Percentiles rank a stretch among this genome's conserved stretches.
Conservation (phyloP, 1,139 yeast species). For the Taiozyma sp. region DNA sequence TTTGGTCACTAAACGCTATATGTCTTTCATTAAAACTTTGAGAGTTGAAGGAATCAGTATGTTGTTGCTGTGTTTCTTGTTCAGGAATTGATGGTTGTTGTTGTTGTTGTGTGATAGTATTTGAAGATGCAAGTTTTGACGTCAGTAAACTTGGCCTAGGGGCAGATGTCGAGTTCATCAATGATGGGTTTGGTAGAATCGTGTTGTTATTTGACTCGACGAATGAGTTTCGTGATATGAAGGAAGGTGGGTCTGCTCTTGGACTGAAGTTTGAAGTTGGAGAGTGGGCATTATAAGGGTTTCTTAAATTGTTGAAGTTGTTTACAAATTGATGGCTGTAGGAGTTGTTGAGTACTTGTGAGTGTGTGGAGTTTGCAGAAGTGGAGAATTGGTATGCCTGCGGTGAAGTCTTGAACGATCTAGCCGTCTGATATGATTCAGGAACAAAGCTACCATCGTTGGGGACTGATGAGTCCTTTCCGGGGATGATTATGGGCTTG, state of each 20-base stretch:
- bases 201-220: not conserved
- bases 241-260: constrained; percentile 12
- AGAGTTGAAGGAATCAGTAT: constrained; percentile 4
- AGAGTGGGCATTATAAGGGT: constrained; percentile 14
- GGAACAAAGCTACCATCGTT: constrained; percentile 10
- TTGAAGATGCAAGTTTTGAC: constrained; percentile 23
- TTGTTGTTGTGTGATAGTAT: constrained; percentile 1
- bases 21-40: not conserved
- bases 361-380: constrained; percentile 20
- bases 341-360: constrained; percentile 13
- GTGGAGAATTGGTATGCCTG: constrained; percentile 17
- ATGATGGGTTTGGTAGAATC: constrained; percentile 2
- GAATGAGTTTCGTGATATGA: constrained; percentile 7
- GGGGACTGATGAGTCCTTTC: constrained; percentile 15
- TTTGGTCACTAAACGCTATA: not conserved
- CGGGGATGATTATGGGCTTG: constrained; percentile 24
- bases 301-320: constrained; percentile 16
- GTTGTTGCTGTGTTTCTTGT: not conserved
- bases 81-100: constrained; percentile 1
- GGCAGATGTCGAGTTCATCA: constrained; percentile 5
- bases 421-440: constrained; percentile 23
- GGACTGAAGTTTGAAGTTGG: constrained; percentile 21
- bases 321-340: constrained; percentile 16
- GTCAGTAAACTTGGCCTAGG: constrained; percentile 25
- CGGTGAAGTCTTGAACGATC: constrained; percentile 17